Evolutionary conservation across 805 yeast species (phyloP).

Genomic region (Yamadazyma tumulicola): DNA sequence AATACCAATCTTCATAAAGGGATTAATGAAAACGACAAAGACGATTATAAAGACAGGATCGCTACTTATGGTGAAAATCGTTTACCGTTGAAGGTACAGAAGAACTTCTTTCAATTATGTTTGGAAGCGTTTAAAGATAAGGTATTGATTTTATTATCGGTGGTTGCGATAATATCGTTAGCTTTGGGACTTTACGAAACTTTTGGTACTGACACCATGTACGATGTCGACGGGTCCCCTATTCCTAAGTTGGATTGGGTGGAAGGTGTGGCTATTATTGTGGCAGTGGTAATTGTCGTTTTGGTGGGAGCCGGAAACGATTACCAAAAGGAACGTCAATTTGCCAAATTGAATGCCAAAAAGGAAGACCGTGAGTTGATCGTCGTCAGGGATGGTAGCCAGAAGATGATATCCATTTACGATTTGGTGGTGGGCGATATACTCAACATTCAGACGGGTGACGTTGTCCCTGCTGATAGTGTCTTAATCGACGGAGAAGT

Average conservation of each 20-base stretch:
- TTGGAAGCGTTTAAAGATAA: slow-evolving; percentile 88
- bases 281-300: slow-evolving; percentile 87
- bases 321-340: slow-evolving; percentile 93
- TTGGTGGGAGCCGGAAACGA: slow-evolving; percentile 94
- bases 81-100: slow-evolving; percentile 69
- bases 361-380: slow-evolving; percentile 80
- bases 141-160: slow-evolving; percentile 74
- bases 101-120: slow-evolving; percentile 64
- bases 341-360: slow-evolving; percentile 80
- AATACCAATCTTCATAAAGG: slow-evolving; percentile 42
- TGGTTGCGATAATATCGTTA: slow-evolving; percentile 86
- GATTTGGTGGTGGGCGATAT: slow-evolving; percentile 86
- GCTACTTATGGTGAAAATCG: slow-evolving; percentile 63
- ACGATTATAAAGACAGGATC: slow-evolving; percentile 33
- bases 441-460: slow-evolving; percentile 84
- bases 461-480: slow-evolving; percentile 86
- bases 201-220: slow-evolving; percentile 75
- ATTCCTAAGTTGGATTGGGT: slow-evolving; percentile 94
- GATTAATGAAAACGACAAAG: slow-evolving; percentile 30
- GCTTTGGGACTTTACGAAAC: slow-evolving; percentile 91
- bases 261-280: slow-evolving; percentile 96
- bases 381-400: slow-evolving; percentile 71
- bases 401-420: slow-evolving; percentile 63
- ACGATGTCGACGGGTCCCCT: slow-evolving; percentile 73
- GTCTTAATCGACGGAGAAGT: slow-evolving; percentile 69